phyloP scores from a whole-genome alignment of 2,329 filamentous ascomycete species.

The Triangularia verruculosa region DNA sequence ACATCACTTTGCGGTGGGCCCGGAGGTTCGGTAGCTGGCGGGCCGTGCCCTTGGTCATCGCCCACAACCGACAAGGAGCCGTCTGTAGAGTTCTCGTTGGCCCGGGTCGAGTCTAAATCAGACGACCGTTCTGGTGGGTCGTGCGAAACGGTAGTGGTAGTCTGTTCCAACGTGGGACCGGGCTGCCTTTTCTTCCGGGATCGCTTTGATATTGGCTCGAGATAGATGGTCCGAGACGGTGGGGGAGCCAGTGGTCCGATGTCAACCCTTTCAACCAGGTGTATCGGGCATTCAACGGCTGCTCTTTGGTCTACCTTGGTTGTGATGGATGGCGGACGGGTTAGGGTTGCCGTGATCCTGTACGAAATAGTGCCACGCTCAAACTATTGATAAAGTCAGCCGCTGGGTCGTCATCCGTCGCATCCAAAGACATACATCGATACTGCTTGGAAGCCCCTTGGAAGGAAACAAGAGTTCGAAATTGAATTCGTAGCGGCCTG shows the following conservation, averaged over 20 bases:
- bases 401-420: background rate
- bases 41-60: constrained; percentile 41
- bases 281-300: constrained; percentile 77
- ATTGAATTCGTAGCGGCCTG: constrained; percentile 75
- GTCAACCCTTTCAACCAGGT: constrained; percentile 78
- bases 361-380: constrained; percentile 92
- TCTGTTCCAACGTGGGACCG: constrained; percentile 44
- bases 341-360: constrained; percentile 84
- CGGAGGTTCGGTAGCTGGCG: constrained; percentile 36
- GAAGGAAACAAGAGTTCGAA: constrained; percentile 38
- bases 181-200: constrained; percentile 58
- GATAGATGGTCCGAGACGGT: constrained; percentile 76
- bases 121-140: constrained; percentile 38
- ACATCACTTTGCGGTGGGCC: constrained; percentile 51
- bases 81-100: constrained; percentile 40
- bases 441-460: constrained; percentile 71
- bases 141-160: constrained; percentile 31
- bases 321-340: constrained; percentile 76
- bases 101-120: constrained; percentile 38
- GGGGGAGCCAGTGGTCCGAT: constrained; percentile 72
- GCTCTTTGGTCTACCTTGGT: constrained; percentile 58
- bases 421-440: constrained; percentile 69
- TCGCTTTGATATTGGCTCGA: constrained; percentile 79
- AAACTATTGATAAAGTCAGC: constrained; percentile 59
- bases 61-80: constrained; percentile 36